Percentiles rank a stretch among this genome's conserved stretches.
Evolutionary conservation across 176 grass and related monocot species (phyloP).

Genomic region (Cenchrus purpureus): DNA sequence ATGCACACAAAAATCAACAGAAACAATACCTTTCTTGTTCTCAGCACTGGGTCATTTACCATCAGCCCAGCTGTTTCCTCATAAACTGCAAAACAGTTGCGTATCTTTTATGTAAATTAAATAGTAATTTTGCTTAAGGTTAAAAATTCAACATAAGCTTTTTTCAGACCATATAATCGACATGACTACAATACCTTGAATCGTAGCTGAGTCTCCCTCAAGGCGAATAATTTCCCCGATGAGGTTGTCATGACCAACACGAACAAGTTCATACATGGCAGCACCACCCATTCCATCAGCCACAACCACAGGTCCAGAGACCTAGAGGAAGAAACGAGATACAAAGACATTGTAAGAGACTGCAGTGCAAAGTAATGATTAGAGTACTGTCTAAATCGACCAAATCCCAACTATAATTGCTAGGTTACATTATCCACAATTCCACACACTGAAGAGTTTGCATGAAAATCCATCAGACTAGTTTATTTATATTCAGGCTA

Average conservation of each 20-base stretch:
- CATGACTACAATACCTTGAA: constrained; percentile 61
- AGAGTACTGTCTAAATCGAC: neutral
- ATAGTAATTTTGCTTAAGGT: too few relatives aligned
- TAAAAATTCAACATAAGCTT: neutral
- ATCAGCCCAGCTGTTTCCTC: constrained; percentile 74
- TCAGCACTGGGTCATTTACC: constrained; percentile 69
- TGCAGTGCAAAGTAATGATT: neutral
- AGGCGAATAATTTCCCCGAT: constrained; percentile 72
- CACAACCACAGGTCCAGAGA: constrained; percentile 26
- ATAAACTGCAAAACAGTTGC: constrained; percentile 46
- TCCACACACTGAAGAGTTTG: neutral
- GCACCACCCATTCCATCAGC: constrained; percentile 26
- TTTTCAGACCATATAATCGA: neutral
- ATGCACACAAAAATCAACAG: neutral
- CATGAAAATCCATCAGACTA: neutral
- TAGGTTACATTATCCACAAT: neutral
- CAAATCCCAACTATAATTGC: neutral
- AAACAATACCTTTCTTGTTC: constrained; percentile 64
- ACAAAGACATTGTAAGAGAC: neutral
- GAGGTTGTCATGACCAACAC: constrained; percentile 60
- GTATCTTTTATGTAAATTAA: neutral
- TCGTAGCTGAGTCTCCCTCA: constrained; percentile 65
- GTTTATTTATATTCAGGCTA: neutral
- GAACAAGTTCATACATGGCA: constrained; percentile 51
- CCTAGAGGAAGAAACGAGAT: neutral